These are phyloP conservation scores for Exobasidium cylindrosporum DNA, from an alignment of 1,284 basidiomycete species.

Conservation along the genomic window DNA sequence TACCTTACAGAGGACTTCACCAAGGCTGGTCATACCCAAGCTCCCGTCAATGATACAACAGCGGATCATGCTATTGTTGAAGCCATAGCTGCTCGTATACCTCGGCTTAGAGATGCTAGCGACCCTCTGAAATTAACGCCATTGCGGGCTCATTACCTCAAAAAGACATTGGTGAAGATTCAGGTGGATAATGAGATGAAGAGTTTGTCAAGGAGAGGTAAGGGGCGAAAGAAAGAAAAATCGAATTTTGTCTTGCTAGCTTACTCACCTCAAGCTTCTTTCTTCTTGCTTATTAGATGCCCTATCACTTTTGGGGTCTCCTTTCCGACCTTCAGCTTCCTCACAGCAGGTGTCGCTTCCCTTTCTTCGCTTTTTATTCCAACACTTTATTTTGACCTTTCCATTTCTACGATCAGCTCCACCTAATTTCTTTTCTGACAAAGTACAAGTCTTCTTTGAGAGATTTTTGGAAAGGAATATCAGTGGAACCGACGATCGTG, in stretches of 20 bases:
- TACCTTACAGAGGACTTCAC: slow-evolving; percentile 1
- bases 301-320: slow-evolving; percentile 50
- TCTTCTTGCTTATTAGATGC: slow-evolving; percentile 27
- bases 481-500: slow-evolving; percentile 36
- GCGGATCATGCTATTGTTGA: slow-evolving; percentile 8
- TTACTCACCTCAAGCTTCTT: slow-evolving; percentile 1
- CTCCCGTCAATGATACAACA: slow-evolving; percentile 3
- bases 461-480: slow-evolving; percentile 49
- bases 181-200: slow-evolving; percentile 64
- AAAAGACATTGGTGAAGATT: slow-evolving; percentile 85
- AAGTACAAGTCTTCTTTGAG: slow-evolving; percentile 52
- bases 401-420: slow-evolving; percentile 51
- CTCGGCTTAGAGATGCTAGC: slow-evolving; percentile 17
- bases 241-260: neutral
- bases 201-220: slow-evolving; percentile 32
- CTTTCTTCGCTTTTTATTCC: slow-evolving; percentile 50
- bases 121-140: slow-evolving; percentile 65
- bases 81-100: slow-evolving; percentile 19
- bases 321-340: slow-evolving; percentile 38
- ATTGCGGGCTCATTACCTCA: slow-evolving; percentile 87
- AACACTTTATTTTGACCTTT: slow-evolving; percentile 53
- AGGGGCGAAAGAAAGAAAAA: neutral
- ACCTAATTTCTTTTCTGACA: slow-evolving; percentile 51
- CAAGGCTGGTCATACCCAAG: neutral
- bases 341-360: slow-evolving; percentile 38